Conservation (phyloP, 768 basidiomycete species). For the Calocybe indica region DNA sequence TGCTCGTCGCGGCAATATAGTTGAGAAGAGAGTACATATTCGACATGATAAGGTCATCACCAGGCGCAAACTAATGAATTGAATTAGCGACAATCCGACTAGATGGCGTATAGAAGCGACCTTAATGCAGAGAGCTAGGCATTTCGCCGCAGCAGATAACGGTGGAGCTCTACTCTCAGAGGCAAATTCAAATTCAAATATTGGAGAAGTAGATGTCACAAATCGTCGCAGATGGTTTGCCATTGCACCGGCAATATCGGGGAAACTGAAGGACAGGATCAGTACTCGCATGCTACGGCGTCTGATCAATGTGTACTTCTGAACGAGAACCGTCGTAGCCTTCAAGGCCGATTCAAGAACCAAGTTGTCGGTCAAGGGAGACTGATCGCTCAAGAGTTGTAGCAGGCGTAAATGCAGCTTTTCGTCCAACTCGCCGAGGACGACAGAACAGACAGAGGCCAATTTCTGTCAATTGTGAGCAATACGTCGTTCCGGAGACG, state of each 20-base stretch:
- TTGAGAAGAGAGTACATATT: constrained; percentile 97
- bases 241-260: constrained; percentile 69
- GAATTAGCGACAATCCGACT: background rate
- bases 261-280: constrained; percentile 49
- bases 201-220: constrained; percentile 79
- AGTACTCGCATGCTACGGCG: background rate
- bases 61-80: constrained; percentile 61
- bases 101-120: constrained; percentile 30
- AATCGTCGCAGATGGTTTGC: constrained; percentile 79
- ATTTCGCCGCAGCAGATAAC: constrained; percentile 81
- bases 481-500: background rate
- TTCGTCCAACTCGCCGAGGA: constrained; percentile 59
- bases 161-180: constrained; percentile 71
- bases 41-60: constrained; percentile 87
- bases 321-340: constrained; percentile 76
- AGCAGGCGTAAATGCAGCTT: constrained; percentile 65
- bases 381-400: constrained; percentile 72
- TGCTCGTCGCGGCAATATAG: constrained; percentile 80
- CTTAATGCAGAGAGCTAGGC: constrained; percentile 84
- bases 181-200: constrained; percentile 83
- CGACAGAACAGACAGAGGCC: constrained; percentile 74
- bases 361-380: constrained; percentile 76
- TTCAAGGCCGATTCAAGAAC: constrained; percentile 89
- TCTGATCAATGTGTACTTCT: constrained; percentile 45
- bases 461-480: constrained; percentile 55